Base-by-base conservation (phyloP, 768 basidiomycete species). In the Xerocomus brunneocitrinus region DNA sequence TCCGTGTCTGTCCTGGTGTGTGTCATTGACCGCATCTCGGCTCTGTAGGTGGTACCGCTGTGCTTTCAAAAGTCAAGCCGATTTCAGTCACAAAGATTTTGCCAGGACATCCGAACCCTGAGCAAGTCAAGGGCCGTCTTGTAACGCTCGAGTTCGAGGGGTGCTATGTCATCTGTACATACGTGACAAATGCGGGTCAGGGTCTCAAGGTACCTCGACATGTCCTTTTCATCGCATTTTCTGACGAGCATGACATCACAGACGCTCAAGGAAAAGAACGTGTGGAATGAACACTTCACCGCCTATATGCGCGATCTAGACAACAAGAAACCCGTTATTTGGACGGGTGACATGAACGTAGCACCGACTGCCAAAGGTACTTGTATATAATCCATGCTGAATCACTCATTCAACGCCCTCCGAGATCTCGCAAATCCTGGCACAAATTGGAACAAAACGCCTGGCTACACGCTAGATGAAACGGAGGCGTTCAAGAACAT, bases 311-410 rank as follows among this genome's bases (percentile, higher is more conserved):
- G 82, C 4, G 75, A 81, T 24, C 72, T 94, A 3, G 89, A 93
- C 69, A 78, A 74, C 57, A 81, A 78, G 62, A 95, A 94, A 61
- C 84, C 91, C 3, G 86, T 95, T 9, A 86, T 95, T 51, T 94
- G 92, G 92, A 76, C 79, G 10, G 92, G 92, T 7, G 92, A 95
- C 69, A 63, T 94, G 52, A 95, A 95, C 56, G 89, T 91, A 40
- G 89, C 91, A 4, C 89, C 89, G 3, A 89, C 89, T 1, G 83
- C 76, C 45, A 73, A 79, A 49, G 89, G 59, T 42, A 6, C 39
- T 47, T 47, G 43, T 46, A 19, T 19, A 25, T n/a, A 9, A 31
- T 30, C 27, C 41, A 5, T 30, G 13, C 24, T 14, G 6, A 1
- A 35, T 36, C 8, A 14, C n/a, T 56, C 36, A 58, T 32, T 24